phyloP scores from a whole-genome alignment of 75 land plant species.

The Azolla pinnata region DNA sequence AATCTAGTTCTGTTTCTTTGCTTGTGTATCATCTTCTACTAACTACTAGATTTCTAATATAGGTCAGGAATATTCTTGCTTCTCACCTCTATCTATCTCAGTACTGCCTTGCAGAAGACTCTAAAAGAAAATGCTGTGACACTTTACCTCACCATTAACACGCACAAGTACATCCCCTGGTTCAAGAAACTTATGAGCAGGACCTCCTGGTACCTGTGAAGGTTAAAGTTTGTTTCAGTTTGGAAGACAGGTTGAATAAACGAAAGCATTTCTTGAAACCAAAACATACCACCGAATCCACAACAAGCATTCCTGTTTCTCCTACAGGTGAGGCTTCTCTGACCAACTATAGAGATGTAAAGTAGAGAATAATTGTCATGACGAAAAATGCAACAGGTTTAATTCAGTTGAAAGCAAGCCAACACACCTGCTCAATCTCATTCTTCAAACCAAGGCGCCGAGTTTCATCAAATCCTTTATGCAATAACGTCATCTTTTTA shows the following conservation, averaged over 20 bases:
- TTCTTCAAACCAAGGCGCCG: slow-evolving; percentile 71
- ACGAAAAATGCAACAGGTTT: too few species aligned
- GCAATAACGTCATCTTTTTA: slow-evolving; percentile 64
- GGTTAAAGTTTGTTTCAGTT: neutral
- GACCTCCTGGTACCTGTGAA: slow-evolving; percentile 82
- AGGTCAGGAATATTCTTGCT: too few species aligned
- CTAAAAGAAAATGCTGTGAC: neutral
- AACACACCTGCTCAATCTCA: slow-evolving; percentile 79
- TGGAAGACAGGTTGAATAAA: neutral
- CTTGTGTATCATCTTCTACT: too few species aligned
- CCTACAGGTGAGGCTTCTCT: slow-evolving; percentile 50
- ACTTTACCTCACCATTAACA: slow-evolving; percentile 60
- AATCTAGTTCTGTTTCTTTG: too few species aligned
- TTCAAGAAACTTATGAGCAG: slow-evolving; percentile 70
- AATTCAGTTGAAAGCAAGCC: too few species aligned
- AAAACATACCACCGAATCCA: slow-evolving; percentile 81
- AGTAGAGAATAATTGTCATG: too few species aligned
- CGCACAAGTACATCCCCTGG: slow-evolving; percentile 88
- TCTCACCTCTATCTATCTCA: neutral
- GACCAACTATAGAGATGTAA: slow-evolving; percentile 53
- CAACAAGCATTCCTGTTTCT: slow-evolving; percentile 97
- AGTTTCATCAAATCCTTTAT: slow-evolving; percentile 94
- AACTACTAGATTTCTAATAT: too few species aligned
- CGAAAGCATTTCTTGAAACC: neutral
- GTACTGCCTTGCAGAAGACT: neutral